Base-by-base conservation (phyloP, 164 flowering plant species). In the Pachysandra terminalis region DNA sequence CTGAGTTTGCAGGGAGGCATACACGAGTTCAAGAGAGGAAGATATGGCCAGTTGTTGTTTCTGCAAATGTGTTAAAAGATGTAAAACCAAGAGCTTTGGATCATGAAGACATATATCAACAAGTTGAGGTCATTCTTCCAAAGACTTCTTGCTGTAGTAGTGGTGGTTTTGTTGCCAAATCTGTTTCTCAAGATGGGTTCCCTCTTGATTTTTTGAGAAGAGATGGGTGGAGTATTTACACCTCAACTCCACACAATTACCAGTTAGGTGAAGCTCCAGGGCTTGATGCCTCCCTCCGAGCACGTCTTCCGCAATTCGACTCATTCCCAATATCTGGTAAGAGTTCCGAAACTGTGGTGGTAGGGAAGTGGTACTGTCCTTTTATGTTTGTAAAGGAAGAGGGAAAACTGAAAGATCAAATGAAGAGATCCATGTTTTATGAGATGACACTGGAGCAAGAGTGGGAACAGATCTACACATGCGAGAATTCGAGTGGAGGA, bases 341-440 rank as follows among this genome's bases (percentile, higher is more conserved):
- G 55, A 61, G 59, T 9, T 74, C 75, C 0, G 22, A 37, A 25
- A 23, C 74, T 9, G 68, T 68, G 3, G 59, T 63, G 5, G 73
- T 76, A 2, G 84, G 81, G 17, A 63, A 57, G 55, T 81, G 84
- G 84, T 76, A 73, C 54, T 69, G 74, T 52, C 83, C 83, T 0
- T 77, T 75, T 41, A 21, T 73, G 37, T 81, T 81, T 53, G 74
- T 81, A 22, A 73, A 56, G 32, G 84, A 78, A 32, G 56, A 56
- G 45, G 32, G 27, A 3, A 68, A 59, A 3, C 0, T 67, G 4
- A 66, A 66, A 41, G 12, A 59, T 12, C 81, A 75, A 21, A 71
- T 78, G 78, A 72, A 51, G 67, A 78, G 16, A 52, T 73, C 84
- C 2, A 27, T 61, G 68, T 74, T 70, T 19, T 81, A 78, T 35